Base-by-base conservation (phyloP, 768 basidiomycete genomes). In the Phaeolepiota aurea region DNA sequence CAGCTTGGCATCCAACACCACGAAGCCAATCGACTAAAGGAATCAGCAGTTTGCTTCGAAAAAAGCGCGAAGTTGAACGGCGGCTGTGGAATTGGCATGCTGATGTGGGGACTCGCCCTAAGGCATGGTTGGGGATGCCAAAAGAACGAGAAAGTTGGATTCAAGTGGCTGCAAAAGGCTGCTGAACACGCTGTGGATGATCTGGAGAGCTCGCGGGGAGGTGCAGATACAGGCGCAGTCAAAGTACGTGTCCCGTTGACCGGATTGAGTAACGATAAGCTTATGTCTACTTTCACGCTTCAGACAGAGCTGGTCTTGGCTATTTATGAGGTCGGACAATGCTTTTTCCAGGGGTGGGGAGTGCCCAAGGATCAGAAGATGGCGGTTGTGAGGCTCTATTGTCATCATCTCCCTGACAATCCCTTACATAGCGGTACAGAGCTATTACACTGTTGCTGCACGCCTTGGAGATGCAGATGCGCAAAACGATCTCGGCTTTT, bases 271-370 rank as follows among this genome's bases (percentile, higher is more conserved):
- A 21, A 16, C 30, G 37, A 11, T 20, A 11, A n/a, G n/a, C n/a
- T n/a, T n/a, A 9, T 9, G 16, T 20, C 32, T 38, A 31, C 28
- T 35, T 45, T 32, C 37, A 42, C 28, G 23, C 42, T 45, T 10
- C 47, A 89, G 79, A 76, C 70, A 16, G 90, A 93, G 58, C 73
- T 94, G 11, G 81, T 91, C 14, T 68, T 93, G 15, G 88, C 91
- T 0, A 85, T 93, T 34, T 88, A 91, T 54, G 91, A 93, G 61
- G 87, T 93, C 3, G 91, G 87, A 1, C 87, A 89, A 58, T 90
- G 87, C 55, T 94, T 91, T 61, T 87, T 86, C 55, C 87, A 89
- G 38, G 91, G 90, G 1, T 93, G 90, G 89, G 91, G 91, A 5
- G 80, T 89, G 10, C 54, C 63, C 20, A 87, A 88, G 56, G 87